Conservation (phyloP, 768 basidiomycete species). For the Sporobolomyces roseus region DNA sequence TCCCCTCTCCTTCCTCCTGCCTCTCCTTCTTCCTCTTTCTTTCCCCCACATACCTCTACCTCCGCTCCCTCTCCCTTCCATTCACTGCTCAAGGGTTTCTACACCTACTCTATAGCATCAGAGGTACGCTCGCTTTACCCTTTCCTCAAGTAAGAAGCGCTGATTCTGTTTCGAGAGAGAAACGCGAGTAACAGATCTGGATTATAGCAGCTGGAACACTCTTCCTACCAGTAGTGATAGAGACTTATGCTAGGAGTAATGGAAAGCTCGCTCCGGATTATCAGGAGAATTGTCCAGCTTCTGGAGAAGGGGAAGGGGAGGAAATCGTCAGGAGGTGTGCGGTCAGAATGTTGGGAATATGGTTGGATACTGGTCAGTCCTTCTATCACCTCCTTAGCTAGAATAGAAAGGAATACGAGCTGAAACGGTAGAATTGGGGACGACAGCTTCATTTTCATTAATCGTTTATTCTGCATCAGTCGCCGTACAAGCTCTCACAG, state of each 20-base stretch:
- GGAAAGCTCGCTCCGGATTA: constrained; percentile 4
- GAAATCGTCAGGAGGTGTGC: constrained; percentile 16
- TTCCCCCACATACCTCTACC: neutral
- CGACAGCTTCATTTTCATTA: constrained; percentile 55
- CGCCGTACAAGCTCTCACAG: constrained; percentile 82
- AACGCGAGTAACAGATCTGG: constrained; percentile 7
- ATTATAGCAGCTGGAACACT: constrained; percentile 8
- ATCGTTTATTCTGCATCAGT: constrained; percentile 86
- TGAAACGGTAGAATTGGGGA: no score
- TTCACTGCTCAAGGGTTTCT: constrained; percentile 7
- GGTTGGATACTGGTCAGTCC: constrained; percentile 33
- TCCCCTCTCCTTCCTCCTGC: no score
- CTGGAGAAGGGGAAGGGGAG: no score
- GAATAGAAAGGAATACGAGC: no score
- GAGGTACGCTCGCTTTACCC: neutral
- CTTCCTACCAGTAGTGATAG: constrained; percentile 23
- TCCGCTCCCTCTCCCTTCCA: neutral
- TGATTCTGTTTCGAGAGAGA: no score
- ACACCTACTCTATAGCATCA: constrained; percentile 16
- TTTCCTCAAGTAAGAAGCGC: neutral
- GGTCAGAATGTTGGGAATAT: neutral
- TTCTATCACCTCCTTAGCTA: neutral
- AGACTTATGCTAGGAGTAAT: constrained; percentile 15
- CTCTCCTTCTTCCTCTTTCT: neutral
- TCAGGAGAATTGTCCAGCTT: neutral